These are phyloP conservation scores for Vitis rotundifolia DNA, from an alignment of 164 flowering plant species.

Conservation along the genomic window DNA sequence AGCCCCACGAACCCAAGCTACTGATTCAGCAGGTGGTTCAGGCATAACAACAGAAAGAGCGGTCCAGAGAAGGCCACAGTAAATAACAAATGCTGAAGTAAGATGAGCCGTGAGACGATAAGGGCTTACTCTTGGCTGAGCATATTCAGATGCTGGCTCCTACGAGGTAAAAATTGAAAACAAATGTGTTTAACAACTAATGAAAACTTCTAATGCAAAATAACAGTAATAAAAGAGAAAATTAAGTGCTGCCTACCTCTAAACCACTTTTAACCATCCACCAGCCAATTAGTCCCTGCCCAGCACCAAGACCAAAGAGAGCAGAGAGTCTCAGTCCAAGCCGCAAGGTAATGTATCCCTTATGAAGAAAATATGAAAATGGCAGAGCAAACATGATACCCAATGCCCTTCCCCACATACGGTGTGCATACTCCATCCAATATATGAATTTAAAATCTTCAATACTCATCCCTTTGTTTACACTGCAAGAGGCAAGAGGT, in stretches of 20 bases:
- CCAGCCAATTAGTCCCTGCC: constrained; percentile 98
- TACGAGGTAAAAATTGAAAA: constrained; percentile 12
- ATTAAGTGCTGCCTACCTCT: constrained; percentile 48
- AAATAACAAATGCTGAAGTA: constrained; percentile 90
- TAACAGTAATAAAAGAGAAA: neutral
- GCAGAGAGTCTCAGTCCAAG: constrained; percentile 82
- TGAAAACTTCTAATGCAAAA: neutral
- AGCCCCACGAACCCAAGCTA: constrained; percentile 88
- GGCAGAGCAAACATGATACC: constrained; percentile 90
- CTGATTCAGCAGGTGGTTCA: constrained; percentile 84
- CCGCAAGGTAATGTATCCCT: constrained; percentile 72
- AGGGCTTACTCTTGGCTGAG: constrained; percentile 93
- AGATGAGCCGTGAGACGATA: constrained; percentile 95
- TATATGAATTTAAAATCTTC: constrained; percentile 95
- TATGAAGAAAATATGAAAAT: constrained; percentile 79
- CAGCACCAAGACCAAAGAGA: constrained; percentile 96
- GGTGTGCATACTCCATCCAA: constrained; percentile 99
- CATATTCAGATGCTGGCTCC: constrained; percentile 67
- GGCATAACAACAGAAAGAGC: constrained; percentile 97
- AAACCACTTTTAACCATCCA: constrained; percentile 99
- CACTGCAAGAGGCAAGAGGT: constrained; percentile 40
- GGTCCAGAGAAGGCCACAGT: constrained; percentile 91
- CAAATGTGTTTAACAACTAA: neutral
- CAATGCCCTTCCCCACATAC: constrained; percentile 98
- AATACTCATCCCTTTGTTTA: constrained; percentile 86